Percentiles rank a stretch among this genome's conserved stretches.
These are phyloP conservation scores for Carex arenaria DNA, from an alignment of 202 grass and related monocot species.

Conservation along the genomic window DNA sequence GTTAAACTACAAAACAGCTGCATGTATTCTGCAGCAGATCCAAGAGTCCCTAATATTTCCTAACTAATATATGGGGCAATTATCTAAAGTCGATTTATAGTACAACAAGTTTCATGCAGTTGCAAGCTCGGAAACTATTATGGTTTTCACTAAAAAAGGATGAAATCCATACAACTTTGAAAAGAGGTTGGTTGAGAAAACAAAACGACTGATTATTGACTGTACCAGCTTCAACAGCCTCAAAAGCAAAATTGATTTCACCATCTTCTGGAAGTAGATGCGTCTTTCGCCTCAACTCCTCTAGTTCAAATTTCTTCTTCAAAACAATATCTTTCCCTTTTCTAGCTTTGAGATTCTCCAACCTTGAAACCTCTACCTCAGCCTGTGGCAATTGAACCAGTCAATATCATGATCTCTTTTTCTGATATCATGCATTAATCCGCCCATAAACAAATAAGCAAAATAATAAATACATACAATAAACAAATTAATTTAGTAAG, in stretches of 20 bases:
- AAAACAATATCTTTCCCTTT: conserved; percentile 55
- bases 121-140: not conserved
- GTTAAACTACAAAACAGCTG: not conserved
- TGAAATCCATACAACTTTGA: not conserved
- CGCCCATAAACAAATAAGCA: not conserved
- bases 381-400: conserved; percentile 42
- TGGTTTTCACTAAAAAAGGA: not conserved
- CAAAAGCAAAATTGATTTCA: conserved; percentile 41
- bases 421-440: not conserved
- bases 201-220: not conserved
- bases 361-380: conserved; percentile 55
- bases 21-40: not conserved
- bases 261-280: conserved; percentile 40
- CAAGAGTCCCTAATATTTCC: not conserved
- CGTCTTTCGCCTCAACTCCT: conserved; percentile 38
- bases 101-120: conserved; percentile 2
- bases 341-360: conserved; percentile 61
- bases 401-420: not conserved
- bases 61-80: not conserved
- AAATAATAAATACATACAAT: not conserved
- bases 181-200: not conserved
- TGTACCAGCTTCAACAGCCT: conserved; percentile 56
- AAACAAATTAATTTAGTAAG: not conserved
- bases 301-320: conserved; percentile 65
- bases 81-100: not conserved